Conservation (phyloP, 139 green algal species). For the Trebouxia sp. region DNA sequence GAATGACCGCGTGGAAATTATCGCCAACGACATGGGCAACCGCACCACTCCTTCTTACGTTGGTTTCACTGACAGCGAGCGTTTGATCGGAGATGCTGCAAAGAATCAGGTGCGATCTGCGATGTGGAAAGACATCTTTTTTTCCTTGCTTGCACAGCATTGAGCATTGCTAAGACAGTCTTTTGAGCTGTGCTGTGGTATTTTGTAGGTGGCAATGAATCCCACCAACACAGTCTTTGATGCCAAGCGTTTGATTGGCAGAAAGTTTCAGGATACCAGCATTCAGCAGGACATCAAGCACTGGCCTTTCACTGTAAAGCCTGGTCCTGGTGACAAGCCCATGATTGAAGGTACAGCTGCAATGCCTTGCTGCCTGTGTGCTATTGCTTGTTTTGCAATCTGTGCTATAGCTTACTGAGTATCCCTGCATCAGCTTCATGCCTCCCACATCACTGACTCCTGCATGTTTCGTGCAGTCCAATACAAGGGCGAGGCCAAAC, state of each 20-base stretch:
- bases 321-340: constrained; percentile 84
- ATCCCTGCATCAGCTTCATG: background rate
- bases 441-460: background rate
- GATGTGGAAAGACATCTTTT: background rate
- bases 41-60: constrained; percentile 74
- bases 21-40: constrained; percentile 90
- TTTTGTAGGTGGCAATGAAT: constrained; percentile 76
- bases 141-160: background rate
- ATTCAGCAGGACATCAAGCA: constrained; percentile 94
- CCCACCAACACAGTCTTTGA: constrained; percentile 98
- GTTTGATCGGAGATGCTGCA: constrained; percentile 91
- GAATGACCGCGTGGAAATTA: constrained; percentile 92
- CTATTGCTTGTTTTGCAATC: no score
- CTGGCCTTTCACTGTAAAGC: constrained; percentile 83
- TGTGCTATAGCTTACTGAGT: background rate
- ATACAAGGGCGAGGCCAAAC: constrained; percentile 95
- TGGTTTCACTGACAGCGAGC: constrained; percentile 95
- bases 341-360: constrained; percentile 67
- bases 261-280: constrained; percentile 80
- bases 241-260: constrained; percentile 96
- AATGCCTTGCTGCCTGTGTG: background rate
- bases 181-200: background rate
- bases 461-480: constrained; percentile 66
- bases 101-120: constrained; percentile 90
- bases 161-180: background rate